A percentile compares a stretch with the other conserved stretches of the same genome.
Conservation (phyloP, 768 basidiomycete species). For the Multifurca ochricompacta region DNA sequence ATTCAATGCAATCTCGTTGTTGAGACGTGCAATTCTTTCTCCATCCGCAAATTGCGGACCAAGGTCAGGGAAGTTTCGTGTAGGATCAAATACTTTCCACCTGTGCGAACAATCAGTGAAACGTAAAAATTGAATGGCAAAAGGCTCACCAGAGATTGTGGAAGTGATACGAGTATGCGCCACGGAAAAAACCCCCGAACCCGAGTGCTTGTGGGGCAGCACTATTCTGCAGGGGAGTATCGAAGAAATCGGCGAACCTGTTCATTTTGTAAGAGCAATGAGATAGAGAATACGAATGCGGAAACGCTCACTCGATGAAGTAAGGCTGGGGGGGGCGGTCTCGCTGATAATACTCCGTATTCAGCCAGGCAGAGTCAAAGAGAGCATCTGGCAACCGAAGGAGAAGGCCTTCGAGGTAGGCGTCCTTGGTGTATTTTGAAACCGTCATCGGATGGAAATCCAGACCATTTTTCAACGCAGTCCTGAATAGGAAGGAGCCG, state of each 20-base stretch:
- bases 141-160: constrained; percentile 79
- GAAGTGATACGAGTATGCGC: constrained; percentile 94
- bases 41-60: constrained; percentile 70
- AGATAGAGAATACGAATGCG: not conserved
- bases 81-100: constrained; percentile 94
- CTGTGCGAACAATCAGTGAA: constrained; percentile 33
- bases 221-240: constrained; percentile 61
- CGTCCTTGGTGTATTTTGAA: constrained; percentile 84
- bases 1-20: constrained; percentile 24
- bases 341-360: constrained; percentile 85
- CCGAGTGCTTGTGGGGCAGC: constrained; percentile 85
- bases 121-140: not conserved
- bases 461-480: constrained; percentile 85
- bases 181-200: constrained; percentile 93
- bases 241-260: constrained; percentile 87
- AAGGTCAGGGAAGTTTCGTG: constrained; percentile 93
- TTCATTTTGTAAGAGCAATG: constrained; percentile 4
- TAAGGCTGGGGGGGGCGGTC: constrained; percentile 92
- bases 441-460: constrained; percentile 99
- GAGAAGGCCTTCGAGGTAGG: constrained; percentile 72
- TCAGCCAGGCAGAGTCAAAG: constrained; percentile 96
- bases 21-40: constrained; percentile 56
- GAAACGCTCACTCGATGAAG: constrained; percentile 62
- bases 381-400: constrained; percentile 90
- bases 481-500: constrained; percentile 89